phyloP scores from a whole-genome alignment of 768 basidiomycete genomes.

The Amanita subjunquillea region DNA sequence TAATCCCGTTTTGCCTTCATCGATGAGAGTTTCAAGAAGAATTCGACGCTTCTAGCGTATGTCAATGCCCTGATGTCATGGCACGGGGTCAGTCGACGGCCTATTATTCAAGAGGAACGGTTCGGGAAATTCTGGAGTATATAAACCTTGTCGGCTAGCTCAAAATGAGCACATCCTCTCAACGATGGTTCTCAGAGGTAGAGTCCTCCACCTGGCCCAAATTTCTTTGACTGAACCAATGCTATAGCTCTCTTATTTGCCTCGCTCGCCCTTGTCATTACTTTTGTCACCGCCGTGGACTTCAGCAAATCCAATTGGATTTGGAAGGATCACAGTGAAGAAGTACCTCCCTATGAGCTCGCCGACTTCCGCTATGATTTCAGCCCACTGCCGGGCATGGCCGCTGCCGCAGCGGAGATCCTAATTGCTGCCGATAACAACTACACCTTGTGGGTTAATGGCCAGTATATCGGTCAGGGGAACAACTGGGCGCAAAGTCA shows the following conservation, averaged over 20 bases:
- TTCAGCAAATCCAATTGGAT: conserved; percentile 18
- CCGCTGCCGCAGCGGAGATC: conserved; percentile 19
- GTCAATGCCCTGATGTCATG: background rate
- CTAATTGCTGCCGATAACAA: conserved; percentile 20
- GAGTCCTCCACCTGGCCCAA: background rate
- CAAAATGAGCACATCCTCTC: background rate
- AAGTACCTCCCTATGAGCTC: conserved; percentile 12
- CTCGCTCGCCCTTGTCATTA: background rate
- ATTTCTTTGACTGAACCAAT: background rate
- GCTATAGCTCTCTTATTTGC: background rate
- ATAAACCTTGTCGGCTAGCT: background rate
- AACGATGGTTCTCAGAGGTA: conserved; percentile 1
- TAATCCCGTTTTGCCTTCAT: too few species aligned
- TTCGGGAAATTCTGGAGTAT: background rate
- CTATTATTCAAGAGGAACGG: background rate
- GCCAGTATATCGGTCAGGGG: conserved; percentile 15
- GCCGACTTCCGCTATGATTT: conserved; percentile 1
- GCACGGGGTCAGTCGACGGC: background rate
- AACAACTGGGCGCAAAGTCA: conserved; percentile 12
- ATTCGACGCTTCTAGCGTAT: too few species aligned
- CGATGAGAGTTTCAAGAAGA: too few species aligned
- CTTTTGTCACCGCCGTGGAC: background rate
- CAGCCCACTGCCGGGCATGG: conserved; percentile 13
- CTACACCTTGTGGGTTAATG: conserved; percentile 22
- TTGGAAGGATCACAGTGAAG: conserved; percentile 15